phyloP scores from a whole-genome alignment of 2,329 filamentous ascomycete genomes.

The Madurella mycetomatis region DNA sequence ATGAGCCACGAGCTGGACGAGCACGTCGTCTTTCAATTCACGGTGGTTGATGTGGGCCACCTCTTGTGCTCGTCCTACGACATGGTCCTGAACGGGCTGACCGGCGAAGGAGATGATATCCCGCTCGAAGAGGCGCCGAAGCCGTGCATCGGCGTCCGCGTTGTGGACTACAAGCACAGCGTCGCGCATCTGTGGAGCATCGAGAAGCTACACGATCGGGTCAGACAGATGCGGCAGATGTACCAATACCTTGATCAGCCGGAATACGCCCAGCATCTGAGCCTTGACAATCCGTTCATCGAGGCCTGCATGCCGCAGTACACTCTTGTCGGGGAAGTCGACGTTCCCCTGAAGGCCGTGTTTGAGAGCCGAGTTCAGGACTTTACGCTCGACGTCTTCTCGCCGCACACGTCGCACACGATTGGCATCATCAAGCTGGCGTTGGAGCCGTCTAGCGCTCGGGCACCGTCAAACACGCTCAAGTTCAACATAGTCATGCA shows the following conservation, averaged over 20 bases:
- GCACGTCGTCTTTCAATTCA: slow-evolving; percentile 89
- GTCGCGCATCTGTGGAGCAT: slow-evolving; percentile 93
- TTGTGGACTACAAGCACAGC: slow-evolving; percentile 82
- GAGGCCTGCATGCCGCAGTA: slow-evolving; percentile 90
- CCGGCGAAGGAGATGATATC: slow-evolving; percentile 76
- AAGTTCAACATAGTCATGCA: slow-evolving; percentile 99
- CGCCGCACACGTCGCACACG: slow-evolving; percentile 85
- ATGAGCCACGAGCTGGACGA: slow-evolving; percentile 97
- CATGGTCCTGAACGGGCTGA: slow-evolving; percentile 86
- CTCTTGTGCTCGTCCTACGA: slow-evolving; percentile 91
- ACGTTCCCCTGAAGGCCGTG: slow-evolving; percentile 86
- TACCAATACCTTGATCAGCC: slow-evolving; percentile 94
- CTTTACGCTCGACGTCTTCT: slow-evolving; percentile 84
- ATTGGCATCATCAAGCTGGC: slow-evolving; percentile 88
- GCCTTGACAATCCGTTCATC: slow-evolving; percentile 86
- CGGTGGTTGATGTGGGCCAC: slow-evolving; percentile 84
- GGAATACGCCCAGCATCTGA: slow-evolving; percentile 90
- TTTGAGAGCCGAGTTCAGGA: slow-evolving; percentile 95
- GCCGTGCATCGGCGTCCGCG: slow-evolving; percentile 83
- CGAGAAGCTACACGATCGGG: slow-evolving; percentile 81
- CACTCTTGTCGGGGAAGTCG: slow-evolving; percentile 85
- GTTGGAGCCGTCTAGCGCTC: slow-evolving; percentile 86
- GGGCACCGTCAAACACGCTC: slow-evolving; percentile 83
- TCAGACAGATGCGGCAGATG: slow-evolving; percentile 92
- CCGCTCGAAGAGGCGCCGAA: slow-evolving; percentile 77